phyloP scores from a whole-genome alignment of 1,284 basidiomycete genomes.

The Mrakiaceae sp. region DNA sequence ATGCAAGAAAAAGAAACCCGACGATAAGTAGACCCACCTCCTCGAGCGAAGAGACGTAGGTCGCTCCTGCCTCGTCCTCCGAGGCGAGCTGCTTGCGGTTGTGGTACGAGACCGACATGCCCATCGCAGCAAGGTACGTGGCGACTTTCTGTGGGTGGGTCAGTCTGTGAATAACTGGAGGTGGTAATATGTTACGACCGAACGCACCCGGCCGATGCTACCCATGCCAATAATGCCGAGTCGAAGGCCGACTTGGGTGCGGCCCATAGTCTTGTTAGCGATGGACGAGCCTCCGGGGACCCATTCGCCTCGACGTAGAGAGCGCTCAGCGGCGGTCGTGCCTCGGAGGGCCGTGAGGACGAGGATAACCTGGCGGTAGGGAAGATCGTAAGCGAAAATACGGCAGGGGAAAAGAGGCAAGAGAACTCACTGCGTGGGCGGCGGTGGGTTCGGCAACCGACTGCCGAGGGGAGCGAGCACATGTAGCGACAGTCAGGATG shows the following conservation, averaged over 20 bases:
- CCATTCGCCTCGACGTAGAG: conserved; percentile 14
- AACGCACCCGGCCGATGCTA: background rate
- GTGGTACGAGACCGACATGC: conserved; percentile 11
- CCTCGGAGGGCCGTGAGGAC: conserved; percentile 8
- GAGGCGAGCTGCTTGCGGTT: conserved; percentile 5
- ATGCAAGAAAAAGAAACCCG: background rate
- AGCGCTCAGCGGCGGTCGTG: conserved; percentile 10
- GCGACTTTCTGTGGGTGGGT: background rate
- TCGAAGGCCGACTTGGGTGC: conserved; percentile 5
- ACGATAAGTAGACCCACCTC: background rate
- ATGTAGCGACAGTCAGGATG: too few relatives aligned
- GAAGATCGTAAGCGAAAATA: background rate
- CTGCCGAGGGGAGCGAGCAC: too few relatives aligned
- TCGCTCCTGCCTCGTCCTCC: background rate
- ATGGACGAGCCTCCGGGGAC: background rate
- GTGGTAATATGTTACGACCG: too few relatives aligned
- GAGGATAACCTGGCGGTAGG: conserved; percentile 7
- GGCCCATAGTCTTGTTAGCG: conserved; percentile 11
- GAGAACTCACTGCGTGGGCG: conserved; percentile 8
- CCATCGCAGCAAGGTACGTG: conserved; percentile 5
- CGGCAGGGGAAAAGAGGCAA: background rate
- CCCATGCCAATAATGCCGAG: conserved; percentile 16
- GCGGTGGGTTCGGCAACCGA: conserved; percentile 12
- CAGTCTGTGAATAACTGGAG: background rate
- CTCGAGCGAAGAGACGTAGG: conserved; percentile 3